A percentile compares a stretch with the other conserved stretches of the same genome.
Evolutionary conservation across 2,329 filamentous ascomycete genomes (phyloP).

Genomic region (Mariannaea sp.): DNA sequence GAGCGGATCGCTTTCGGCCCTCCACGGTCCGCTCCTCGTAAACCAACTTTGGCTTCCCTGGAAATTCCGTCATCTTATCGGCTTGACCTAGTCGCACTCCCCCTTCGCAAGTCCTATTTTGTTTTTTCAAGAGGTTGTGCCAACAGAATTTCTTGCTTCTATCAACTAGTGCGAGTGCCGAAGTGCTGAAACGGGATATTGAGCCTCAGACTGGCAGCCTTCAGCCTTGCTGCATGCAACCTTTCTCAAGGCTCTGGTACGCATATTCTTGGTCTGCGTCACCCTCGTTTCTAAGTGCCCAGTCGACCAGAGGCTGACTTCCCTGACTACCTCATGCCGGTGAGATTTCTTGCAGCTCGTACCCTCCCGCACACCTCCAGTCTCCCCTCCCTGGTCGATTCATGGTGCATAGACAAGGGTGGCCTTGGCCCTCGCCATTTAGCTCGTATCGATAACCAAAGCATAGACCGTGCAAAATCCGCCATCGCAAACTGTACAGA

Average conservation of each 20-base stretch:
- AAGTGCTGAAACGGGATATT: slow-evolving; percentile 21
- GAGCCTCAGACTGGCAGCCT: slow-evolving; percentile 23
- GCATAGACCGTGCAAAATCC: slow-evolving; percentile 26
- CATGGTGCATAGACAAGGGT: slow-evolving; percentile 17
- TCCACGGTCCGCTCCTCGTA: slow-evolving; percentile 35
- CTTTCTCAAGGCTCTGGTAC: slow-evolving; percentile 19
- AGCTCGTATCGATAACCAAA: slow-evolving; percentile 21
- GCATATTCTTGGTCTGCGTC: background rate
- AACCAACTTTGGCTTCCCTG: slow-evolving; percentile 19
- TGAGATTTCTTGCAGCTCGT: slow-evolving; percentile 5
- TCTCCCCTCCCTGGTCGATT: background rate
- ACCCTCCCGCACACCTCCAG: slow-evolving; percentile 5
- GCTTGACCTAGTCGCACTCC: slow-evolving; percentile 7
- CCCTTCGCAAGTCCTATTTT: background rate
- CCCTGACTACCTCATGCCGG: slow-evolving; percentile 18
- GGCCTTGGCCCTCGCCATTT: slow-evolving; percentile 21
- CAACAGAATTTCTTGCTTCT: background rate
- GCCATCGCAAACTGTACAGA: slow-evolving; percentile 28
- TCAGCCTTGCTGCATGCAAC: slow-evolving; percentile 24
- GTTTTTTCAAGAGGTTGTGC: background rate
- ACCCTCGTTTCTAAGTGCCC: slow-evolving; percentile 10
- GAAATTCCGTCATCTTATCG: slow-evolving; percentile 24
- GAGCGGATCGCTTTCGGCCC: slow-evolving; percentile 30
- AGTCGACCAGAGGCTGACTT: slow-evolving; percentile 11
- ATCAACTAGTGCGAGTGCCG: slow-evolving; percentile 15